phyloP scores from a whole-genome alignment of 2,329 filamentous ascomycete genomes.

The Colletotrichum sp. region DNA sequence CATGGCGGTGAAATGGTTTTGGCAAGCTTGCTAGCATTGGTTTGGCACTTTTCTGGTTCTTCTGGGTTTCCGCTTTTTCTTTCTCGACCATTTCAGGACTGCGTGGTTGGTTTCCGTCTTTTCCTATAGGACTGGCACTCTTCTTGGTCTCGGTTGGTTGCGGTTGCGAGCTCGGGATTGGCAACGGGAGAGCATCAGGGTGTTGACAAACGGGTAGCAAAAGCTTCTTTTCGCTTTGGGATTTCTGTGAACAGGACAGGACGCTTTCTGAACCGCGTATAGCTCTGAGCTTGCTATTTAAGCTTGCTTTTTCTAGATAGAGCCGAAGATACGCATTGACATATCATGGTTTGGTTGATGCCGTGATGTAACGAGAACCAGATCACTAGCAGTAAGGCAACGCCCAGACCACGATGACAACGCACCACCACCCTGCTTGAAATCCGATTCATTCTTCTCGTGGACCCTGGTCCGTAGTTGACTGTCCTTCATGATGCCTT shows the following conservation, averaged over 20 bases:
- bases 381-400: background rate
- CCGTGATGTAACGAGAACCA: background rate
- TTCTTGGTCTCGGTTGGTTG: background rate
- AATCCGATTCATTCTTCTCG: constrained; percentile 2
- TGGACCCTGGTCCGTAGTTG: background rate
- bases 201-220: background rate
- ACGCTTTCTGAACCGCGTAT: background rate
- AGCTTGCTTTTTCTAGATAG: background rate
- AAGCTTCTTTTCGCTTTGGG: background rate
- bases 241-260: background rate
- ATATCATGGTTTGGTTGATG: background rate
- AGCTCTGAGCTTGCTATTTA: background rate
- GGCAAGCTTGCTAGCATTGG: background rate
- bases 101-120: no score
- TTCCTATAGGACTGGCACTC: background rate
- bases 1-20: background rate
- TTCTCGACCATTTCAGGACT: background rate
- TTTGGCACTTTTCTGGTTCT: background rate
- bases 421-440: background rate
- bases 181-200: background rate
- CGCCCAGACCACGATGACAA: background rate
- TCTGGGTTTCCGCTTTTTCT: background rate
- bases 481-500: constrained; percentile 1
- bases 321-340: background rate
- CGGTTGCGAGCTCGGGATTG: background rate